Evolutionary conservation across 108 stramenopile genomes (phyloP).

Genomic region (Pseudonitzschia multiseries): DNA sequence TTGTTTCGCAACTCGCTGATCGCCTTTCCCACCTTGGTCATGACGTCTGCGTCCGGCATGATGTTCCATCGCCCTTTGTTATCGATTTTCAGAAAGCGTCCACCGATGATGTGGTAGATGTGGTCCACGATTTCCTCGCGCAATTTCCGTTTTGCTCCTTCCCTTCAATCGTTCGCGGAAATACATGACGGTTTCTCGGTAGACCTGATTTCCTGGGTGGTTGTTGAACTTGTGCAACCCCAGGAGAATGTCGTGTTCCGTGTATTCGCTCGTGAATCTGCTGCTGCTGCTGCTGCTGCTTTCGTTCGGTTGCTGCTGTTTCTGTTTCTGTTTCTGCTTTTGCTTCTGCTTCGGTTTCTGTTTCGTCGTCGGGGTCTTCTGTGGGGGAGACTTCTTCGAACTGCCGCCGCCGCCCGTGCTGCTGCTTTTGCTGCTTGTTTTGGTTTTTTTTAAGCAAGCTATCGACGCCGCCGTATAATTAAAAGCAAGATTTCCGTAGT

Average conservation of each 20-base stretch:
- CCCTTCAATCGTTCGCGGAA: background rate
- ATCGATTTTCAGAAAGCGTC: background rate
- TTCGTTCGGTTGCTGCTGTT: background rate
- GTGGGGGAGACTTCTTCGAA: too few species aligned
- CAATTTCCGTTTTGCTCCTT: background rate
- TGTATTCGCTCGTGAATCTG: background rate
- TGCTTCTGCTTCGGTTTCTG: background rate
- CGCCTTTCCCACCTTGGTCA: slow-evolving; percentile 7
- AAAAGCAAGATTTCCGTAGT: too few species aligned
- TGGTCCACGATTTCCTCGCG: background rate
- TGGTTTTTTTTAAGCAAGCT: background rate
- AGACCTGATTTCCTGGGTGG: slow-evolving; percentile 6
- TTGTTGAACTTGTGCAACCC: slow-evolving; percentile 5
- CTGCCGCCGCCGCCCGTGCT: too few species aligned
- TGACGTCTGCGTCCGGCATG: slow-evolving; percentile 6
- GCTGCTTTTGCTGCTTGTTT: background rate
- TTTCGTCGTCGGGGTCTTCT: too few species aligned
- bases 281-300: background rate
- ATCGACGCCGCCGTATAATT: too few species aligned
- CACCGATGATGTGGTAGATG: background rate
- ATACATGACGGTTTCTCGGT: background rate
- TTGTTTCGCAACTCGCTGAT: background rate
- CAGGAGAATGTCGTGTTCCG: slow-evolving; percentile 4
- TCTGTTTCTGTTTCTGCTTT: background rate
- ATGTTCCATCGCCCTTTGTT: background rate